Evolutionary conservation across 768 basidiomycete species (phyloP).

Genomic region (Rhodotorula babjevae): DNA sequence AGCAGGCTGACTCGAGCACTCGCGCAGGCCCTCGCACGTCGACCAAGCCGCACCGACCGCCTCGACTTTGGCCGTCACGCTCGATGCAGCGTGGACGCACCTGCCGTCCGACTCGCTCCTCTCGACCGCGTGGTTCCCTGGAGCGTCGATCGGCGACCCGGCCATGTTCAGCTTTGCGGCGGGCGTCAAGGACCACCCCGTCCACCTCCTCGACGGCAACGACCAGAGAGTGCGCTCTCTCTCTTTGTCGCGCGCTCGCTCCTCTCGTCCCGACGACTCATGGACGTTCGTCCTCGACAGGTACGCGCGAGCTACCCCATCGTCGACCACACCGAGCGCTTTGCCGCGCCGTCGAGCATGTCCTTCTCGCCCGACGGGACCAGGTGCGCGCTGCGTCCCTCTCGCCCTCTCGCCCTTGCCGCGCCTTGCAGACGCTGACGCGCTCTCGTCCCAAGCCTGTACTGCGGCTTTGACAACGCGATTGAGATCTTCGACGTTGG

Average conservation of each 20-base stretch:
- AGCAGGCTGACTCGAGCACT: background rate
- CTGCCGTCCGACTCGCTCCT: slow-evolving; percentile 25
- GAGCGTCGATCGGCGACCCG: slow-evolving; percentile 58
- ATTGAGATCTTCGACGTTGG: slow-evolving; percentile 79
- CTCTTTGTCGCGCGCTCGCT: background rate
- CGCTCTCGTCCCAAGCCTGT: too few species aligned
- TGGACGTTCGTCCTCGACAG: slow-evolving; percentile 49
- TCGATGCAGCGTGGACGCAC: slow-evolving; percentile 13
- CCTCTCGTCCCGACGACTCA: background rate
- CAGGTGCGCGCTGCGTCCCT: slow-evolving; percentile 53
- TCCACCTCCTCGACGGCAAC: slow-evolving; percentile 74
- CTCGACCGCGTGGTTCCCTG: slow-evolving; percentile 51
- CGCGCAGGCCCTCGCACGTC: background rate
- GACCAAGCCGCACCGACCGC: background rate
- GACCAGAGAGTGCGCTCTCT: slow-evolving; percentile 60
- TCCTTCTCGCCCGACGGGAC: slow-evolving; percentile 67
- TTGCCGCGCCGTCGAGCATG: slow-evolving; percentile 77
- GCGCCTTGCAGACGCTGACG: too few species aligned
- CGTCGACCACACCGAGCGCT: slow-evolving; percentile 86
- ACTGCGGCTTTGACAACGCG: slow-evolving; percentile 79
- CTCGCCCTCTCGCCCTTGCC: background rate
- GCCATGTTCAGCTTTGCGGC: slow-evolving; percentile 75
- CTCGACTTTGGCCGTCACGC: background rate
- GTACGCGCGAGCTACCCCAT: slow-evolving; percentile 86
- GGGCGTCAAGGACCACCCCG: slow-evolving; percentile 76